A percentile compares a stretch with the other conserved stretches of the same genome.
Evolutionary conservation across 768 basidiomycete species (phyloP).

Genomic region (Dendrothele bispora): DNA sequence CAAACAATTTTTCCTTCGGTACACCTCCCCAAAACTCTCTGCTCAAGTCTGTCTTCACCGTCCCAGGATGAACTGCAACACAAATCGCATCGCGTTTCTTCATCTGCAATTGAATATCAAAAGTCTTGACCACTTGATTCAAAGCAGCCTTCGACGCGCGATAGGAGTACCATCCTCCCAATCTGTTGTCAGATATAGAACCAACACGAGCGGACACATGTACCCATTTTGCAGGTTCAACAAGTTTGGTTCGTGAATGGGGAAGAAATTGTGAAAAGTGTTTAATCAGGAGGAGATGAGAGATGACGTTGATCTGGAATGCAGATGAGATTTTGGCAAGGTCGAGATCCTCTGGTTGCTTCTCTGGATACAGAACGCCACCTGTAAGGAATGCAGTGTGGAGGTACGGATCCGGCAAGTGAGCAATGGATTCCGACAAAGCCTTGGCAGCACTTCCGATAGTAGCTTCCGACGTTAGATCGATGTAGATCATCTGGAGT

Average conservation of each 20-base stretch:
- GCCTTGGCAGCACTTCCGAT: constrained; percentile 47
- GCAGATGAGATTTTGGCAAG: constrained; percentile 37
- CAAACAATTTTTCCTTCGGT: constrained; percentile 39
- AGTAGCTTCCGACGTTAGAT: constrained; percentile 51
- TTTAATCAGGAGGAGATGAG: constrained; percentile 61
- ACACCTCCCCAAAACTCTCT: constrained; percentile 49
- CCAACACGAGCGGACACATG: constrained; percentile 62
- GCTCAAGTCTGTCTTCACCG: constrained; percentile 60
- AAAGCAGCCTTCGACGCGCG: constrained; percentile 62
- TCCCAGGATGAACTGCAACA: constrained; percentile 60
- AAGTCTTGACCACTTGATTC: constrained; percentile 62
- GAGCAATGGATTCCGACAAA: constrained; percentile 34
- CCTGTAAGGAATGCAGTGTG: constrained; percentile 57
- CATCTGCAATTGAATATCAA: constrained; percentile 52
- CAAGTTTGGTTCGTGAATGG: constrained; percentile 11
- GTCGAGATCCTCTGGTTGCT: constrained; percentile 48
- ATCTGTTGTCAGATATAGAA: constrained; percentile 55
- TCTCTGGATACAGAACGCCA: constrained; percentile 56
- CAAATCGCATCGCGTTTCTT: constrained; percentile 48
- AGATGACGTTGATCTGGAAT: constrained; percentile 59
- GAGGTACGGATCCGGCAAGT: constrained; percentile 32
- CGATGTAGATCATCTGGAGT: constrained; percentile 46
- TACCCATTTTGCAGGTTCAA: constrained; percentile 50
- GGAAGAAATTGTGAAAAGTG: constrained; percentile 63
- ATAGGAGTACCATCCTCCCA: constrained; percentile 65